phyloP scores from a whole-genome alignment of 2,329 filamentous ascomycete species.

The Neofusicoccum kwambonambiense region DNA sequence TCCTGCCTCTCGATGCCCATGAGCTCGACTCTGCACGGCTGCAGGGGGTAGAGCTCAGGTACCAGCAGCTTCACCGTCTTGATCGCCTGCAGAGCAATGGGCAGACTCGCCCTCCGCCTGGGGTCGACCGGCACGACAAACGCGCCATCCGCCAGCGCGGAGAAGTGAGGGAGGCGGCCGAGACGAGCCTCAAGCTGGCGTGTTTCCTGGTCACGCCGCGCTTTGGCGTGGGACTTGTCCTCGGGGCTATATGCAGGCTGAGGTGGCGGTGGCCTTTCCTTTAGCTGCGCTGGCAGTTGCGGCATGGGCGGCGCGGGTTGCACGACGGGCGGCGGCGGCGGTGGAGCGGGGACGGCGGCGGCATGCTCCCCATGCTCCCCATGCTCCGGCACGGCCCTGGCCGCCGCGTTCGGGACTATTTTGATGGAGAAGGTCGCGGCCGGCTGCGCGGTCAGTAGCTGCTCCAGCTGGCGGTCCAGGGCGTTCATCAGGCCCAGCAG shows the following conservation, averaged over 20 bases:
- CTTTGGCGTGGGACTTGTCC: constrained; percentile 62
- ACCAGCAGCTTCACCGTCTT: constrained; percentile 67
- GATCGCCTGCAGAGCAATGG: constrained; percentile 59
- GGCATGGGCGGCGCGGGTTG: neutral
- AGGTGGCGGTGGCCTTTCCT: constrained; percentile 6
- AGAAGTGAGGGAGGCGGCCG: constrained; percentile 64
- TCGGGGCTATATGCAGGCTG: constrained; percentile 37
- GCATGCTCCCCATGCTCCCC: constrained; percentile 1
- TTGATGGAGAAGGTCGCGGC: constrained; percentile 32
- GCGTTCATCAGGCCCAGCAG: constrained; percentile 66
- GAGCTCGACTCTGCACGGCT: constrained; percentile 64
- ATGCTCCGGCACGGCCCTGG: constrained; percentile 10
- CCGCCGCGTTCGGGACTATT: constrained; percentile 21
- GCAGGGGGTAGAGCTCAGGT: constrained; percentile 69
- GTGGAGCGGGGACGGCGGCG: neutral
- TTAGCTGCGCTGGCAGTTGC: constrained; percentile 7
- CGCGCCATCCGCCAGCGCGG: constrained; percentile 67
- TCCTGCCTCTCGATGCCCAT: constrained; percentile 61
- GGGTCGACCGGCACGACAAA: constrained; percentile 72
- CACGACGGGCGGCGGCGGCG: neutral
- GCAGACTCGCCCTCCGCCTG: constrained; percentile 59
- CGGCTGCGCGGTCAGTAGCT: constrained; percentile 67
- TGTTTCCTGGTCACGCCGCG: constrained; percentile 63
- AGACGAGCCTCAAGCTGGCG: constrained; percentile 75
- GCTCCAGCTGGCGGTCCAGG: constrained; percentile 71